Evolutionary conservation across 768 basidiomycete genomes (phyloP).

Genomic region (Boletus sp.): DNA sequence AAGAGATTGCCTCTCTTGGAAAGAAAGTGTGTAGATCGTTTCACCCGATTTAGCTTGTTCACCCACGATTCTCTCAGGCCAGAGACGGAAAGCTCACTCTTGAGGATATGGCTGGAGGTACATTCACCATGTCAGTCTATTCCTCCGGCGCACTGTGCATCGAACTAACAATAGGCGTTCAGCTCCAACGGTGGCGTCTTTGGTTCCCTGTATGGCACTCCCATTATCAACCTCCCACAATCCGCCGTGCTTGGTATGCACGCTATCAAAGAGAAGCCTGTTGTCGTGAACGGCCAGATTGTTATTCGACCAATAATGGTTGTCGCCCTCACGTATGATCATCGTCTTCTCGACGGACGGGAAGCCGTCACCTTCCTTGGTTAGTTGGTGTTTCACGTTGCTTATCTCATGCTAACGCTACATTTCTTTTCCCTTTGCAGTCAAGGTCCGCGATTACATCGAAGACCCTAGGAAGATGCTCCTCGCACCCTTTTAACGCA

Average conservation of each 20-base stretch:
- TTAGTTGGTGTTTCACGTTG: constrained; percentile 37
- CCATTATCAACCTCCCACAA: constrained; percentile 97
- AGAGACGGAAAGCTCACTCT: constrained; percentile 90
- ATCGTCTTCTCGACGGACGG: constrained; percentile 90
- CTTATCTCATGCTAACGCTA: constrained; percentile 1
- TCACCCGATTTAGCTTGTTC: constrained; percentile 2
- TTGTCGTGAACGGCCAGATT: constrained; percentile 91
- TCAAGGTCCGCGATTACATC: constrained; percentile 89
- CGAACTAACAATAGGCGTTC: neutral
- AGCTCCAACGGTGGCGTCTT: constrained; percentile 99
- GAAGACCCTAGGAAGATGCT: constrained; percentile 95
- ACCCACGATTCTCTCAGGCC: constrained; percentile 45
- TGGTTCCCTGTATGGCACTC: constrained; percentile 95
- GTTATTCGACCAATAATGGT: constrained; percentile 98
- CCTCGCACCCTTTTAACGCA: constrained; percentile 37
- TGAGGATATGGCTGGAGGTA: constrained; percentile 97
- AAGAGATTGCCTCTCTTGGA: constrained; percentile 85
- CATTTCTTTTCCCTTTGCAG: constrained; percentile 35
- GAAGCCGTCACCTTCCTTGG: constrained; percentile 98
- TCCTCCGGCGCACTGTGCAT: neutral
- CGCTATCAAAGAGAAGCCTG: constrained; percentile 85
- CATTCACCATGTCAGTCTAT: constrained; percentile 89
- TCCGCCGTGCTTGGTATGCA: constrained; percentile 97
- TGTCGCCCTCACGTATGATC: constrained; percentile 91
- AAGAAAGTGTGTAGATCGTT: constrained; percentile 60